These are phyloP conservation scores for Fusarium metavorans DNA, from an alignment of 2,329 filamentous ascomycete genomes.

Conservation along the genomic window DNA sequence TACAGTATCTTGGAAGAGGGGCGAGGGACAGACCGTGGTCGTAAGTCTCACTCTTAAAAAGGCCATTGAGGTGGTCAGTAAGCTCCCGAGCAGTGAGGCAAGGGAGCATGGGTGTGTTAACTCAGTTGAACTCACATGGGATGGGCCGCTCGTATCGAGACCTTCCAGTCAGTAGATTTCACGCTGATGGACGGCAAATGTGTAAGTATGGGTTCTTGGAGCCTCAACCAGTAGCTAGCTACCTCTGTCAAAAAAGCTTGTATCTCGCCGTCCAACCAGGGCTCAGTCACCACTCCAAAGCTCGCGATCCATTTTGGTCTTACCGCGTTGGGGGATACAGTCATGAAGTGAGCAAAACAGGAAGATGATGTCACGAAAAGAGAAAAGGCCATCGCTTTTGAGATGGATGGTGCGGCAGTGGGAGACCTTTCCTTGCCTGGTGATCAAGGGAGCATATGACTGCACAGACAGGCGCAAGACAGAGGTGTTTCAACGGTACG, in stretches of 20 bases:
- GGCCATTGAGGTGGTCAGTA: background rate
- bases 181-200: too few species aligned
- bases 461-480: slow-evolving; percentile 31
- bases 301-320: slow-evolving; percentile 11
- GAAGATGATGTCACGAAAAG: background rate
- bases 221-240: too few species aligned
- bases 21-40: background rate
- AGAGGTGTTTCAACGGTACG: slow-evolving; percentile 8
- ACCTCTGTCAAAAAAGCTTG: too few species aligned
- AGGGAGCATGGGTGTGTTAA: background rate
- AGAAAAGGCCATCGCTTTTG: slow-evolving; percentile 14
- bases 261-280: background rate
- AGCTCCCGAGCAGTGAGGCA: background rate
- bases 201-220: too few species aligned
- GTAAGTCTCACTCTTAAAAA: background rate
- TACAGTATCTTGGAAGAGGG: slow-evolving; percentile 7
- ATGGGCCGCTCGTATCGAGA: background rate
- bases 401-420: slow-evolving; percentile 30
- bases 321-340: slow-evolving; percentile 11
- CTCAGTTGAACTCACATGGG: background rate
- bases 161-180: too few species aligned
- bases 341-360: slow-evolving; percentile 12
- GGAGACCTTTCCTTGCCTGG: slow-evolving; percentile 19
- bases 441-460: slow-evolving; percentile 29
- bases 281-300: background rate